Evolutionary conservation across 2,329 filamentous ascomycete species (phyloP), one percentile per base, ranked within the genome.

Genomic region (Penicillium sp.): DNA sequence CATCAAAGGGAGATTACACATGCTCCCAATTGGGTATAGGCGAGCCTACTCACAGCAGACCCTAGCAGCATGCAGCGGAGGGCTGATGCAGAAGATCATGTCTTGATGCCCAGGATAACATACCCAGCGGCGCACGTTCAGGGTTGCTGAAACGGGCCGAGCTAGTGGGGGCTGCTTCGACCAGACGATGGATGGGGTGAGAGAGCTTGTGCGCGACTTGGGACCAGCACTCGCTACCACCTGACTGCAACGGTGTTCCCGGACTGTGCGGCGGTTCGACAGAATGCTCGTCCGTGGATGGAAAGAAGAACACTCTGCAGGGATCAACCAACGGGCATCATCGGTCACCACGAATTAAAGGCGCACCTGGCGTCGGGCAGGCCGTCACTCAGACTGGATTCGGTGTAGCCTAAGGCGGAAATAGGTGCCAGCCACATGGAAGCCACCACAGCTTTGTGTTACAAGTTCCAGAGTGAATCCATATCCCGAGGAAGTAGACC

Each of bases 351-450:
- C 53, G 51, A 61, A 60, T 56, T 47, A 60, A 38, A 59, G 26
- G 23, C 42, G 23, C 38, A 18, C 16, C 41, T 31, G 49, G 42
- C 16, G 42, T 51, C 44, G 45, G 38, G 47, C 51, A 54, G 42
- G 42, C 13, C 21, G 45, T 56, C 45, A 52, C 51, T 52, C 43
- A 50, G 41, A 45, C 29, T 39, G 45, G 43, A 50, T 42, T 47
- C 26, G 34, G 52, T 51, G 53, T 50, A 49, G 47, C 53, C 45
- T 53, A 33, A 26, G 42, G 56, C 61, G 60, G 64, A 62, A 64
- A 66, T 62, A 65, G 63, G 43, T 52, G 56, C 51, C 49, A 58
- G 58, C 49, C 59, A 63, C 66, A 70, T 70, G 68, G 66, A 66
- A 63, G 63, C 67, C 65, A 69, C 66, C 55, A 52, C 51, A 56